phyloP scores from a whole-genome alignment of 371 early-diverging fungal species.

The Umbelopsis sp. region DNA sequence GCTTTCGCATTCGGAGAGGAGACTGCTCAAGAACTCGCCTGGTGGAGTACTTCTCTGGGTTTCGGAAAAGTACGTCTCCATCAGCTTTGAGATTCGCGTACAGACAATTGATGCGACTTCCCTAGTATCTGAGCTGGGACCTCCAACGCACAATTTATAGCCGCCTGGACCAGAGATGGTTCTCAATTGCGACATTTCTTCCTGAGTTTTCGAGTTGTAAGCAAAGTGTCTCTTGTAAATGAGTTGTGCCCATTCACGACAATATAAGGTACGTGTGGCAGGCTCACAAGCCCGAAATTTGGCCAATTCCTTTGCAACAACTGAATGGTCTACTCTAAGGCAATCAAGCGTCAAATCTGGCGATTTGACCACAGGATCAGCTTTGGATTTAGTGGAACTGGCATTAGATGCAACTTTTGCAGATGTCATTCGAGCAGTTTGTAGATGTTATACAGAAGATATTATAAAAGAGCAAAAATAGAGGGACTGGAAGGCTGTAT shows the following conservation, averaged over 20 bases:
- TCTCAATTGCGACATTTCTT: constrained; percentile 33
- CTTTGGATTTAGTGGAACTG: neutral
- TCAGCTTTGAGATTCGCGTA: constrained; percentile 8
- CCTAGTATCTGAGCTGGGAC: constrained; percentile 5
- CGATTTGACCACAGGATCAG: neutral
- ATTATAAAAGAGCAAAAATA: neutral
- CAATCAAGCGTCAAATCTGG: constrained; percentile 35
- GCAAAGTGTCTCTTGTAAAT: constrained; percentile 75
- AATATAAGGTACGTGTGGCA: constrained; percentile 74
- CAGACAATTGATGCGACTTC: constrained; percentile 4
- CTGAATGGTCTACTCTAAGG: constrained; percentile 46
- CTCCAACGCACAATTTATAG: constrained; percentile 11
- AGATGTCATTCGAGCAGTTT: neutral
- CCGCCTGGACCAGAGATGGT: constrained; percentile 20
- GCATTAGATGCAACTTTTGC: neutral
- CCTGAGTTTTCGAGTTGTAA: constrained; percentile 52
- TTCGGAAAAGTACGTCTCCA: constrained; percentile 4
- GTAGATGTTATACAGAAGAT: neutral
- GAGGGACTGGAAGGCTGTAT: neutral
- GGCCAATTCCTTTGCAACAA: constrained; percentile 72
- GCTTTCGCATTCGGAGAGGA: constrained; percentile 31
- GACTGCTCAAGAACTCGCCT: constrained; percentile 8
- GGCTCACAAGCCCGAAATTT: constrained; percentile 78
- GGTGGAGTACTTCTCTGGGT: neutral
- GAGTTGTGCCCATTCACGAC: constrained; percentile 85